These are phyloP conservation scores for Phytophthora europaea DNA, from an alignment of 352 stramenopile genomes.

Conservation along the genomic window DNA sequence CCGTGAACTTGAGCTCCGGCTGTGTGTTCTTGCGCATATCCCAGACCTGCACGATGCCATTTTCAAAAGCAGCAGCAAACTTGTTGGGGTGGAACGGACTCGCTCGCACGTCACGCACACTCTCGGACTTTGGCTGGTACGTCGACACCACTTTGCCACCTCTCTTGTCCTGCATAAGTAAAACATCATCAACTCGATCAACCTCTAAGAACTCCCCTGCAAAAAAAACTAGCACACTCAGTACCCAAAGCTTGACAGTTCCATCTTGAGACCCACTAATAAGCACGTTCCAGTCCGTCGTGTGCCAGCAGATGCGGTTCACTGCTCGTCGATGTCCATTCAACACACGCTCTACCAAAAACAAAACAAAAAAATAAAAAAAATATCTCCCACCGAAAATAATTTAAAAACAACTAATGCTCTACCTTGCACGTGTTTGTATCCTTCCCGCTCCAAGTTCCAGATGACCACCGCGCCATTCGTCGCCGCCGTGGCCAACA, in stretches of 20 bases:
- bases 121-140: constrained; percentile 90
- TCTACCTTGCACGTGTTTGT: constrained; percentile 89
- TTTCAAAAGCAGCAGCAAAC: constrained; percentile 89
- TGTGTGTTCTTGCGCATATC: constrained; percentile 87
- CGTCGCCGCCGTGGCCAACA: constrained; percentile 87
- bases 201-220: background rate
- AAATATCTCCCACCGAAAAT: background rate
- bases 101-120: constrained; percentile 84
- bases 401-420: background rate
- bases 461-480: constrained; percentile 90
- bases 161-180: constrained; percentile 68
- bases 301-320: constrained; percentile 92
- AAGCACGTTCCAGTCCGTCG: constrained; percentile 79
- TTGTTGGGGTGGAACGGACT: constrained; percentile 79
- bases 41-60: constrained; percentile 90
- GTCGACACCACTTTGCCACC: constrained; percentile 73
- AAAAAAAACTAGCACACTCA: background rate
- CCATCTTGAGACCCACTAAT: constrained; percentile 90
- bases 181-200: constrained; percentile 1
- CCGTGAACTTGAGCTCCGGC: constrained; percentile 87
- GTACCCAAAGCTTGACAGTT: constrained; percentile 90
- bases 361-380: background rate
- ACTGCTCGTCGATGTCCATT: constrained; percentile 86
- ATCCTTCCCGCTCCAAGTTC: constrained; percentile 89
- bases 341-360: constrained; percentile 70